These are phyloP conservation scores for Phascolomyces articulosus DNA, from an alignment of 371 early-diverging fungal species.

Conservation along the genomic window DNA sequence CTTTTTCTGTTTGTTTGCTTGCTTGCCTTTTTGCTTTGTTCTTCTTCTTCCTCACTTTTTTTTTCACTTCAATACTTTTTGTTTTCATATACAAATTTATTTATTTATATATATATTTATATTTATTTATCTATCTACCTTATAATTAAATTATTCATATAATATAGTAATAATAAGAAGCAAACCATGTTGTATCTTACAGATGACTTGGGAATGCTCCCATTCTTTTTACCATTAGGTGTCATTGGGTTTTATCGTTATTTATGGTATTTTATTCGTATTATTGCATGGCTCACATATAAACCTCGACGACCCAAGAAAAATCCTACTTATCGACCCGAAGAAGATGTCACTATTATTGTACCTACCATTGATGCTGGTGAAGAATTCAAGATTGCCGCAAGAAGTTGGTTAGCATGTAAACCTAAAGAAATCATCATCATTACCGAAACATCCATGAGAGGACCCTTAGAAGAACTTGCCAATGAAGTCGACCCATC, in stretches of 20 bases:
- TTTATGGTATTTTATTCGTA: conserved; percentile 67
- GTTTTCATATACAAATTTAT: background rate
- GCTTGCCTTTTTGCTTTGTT: background rate
- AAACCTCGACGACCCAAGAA: conserved; percentile 48
- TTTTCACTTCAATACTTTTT: background rate
- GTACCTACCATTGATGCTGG: conserved; percentile 78
- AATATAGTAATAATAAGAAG: background rate
- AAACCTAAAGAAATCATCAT: conserved; percentile 67
- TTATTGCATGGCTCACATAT: conserved; percentile 54
- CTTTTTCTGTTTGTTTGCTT: no score
- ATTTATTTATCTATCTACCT: background rate
- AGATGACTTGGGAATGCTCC: conserved; percentile 54
- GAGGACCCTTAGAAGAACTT: conserved; percentile 49
- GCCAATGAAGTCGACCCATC: conserved; percentile 55
- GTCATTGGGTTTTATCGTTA: conserved; percentile 73
- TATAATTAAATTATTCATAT: no score
- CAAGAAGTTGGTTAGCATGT: conserved; percentile 64
- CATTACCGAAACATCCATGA: conserved; percentile 58
- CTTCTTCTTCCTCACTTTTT: background rate
- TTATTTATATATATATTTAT: background rate
- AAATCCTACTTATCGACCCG: conserved; percentile 52
- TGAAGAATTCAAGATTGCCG: conserved; percentile 72
- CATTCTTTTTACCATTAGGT: conserved; percentile 70
- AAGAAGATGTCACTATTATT: conserved; percentile 68
- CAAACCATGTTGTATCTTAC: conserved; percentile 66